phyloP scores from a whole-genome alignment of 805 yeast genomes.

The Jamesozyma gamospora region DNA sequence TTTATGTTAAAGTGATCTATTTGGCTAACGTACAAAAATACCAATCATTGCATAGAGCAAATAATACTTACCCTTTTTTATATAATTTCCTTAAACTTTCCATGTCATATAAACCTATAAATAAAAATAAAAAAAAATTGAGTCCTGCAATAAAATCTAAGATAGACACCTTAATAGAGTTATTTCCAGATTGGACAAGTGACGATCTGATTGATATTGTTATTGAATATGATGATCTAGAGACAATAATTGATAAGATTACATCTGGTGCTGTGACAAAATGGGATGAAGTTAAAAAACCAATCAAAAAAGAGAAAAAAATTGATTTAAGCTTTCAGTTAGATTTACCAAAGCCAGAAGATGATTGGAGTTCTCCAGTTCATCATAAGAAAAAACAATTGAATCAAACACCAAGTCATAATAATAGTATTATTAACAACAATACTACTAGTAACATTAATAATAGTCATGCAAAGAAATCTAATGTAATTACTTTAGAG shows the following conservation, averaged over 20 bases:
- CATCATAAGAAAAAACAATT: constrained; percentile 8
- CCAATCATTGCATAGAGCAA: too few relatives aligned
- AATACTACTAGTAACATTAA: constrained; percentile 5
- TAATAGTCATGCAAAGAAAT: constrained; percentile 3
- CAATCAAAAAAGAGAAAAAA: constrained; percentile 46
- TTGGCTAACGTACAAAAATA: too few relatives aligned
- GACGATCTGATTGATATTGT: constrained; percentile 73
- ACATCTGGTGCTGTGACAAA: constrained; percentile 80
- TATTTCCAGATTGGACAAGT: constrained; percentile 89
- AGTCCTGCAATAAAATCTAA: constrained; percentile 29
- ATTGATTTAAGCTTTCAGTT: constrained; percentile 5
- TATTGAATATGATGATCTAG: constrained; percentile 66
- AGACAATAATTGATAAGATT: constrained; percentile 73
- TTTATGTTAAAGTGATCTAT: not conserved
- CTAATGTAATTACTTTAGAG: constrained; percentile 7
- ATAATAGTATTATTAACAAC: not conserved
- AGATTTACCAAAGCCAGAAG: constrained; percentile 6
- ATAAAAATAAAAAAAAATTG: constrained; percentile 7
- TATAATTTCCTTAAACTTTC: too few relatives aligned
- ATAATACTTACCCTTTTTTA: too few relatives aligned
- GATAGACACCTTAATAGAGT: constrained; percentile 55
- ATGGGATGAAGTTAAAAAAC: constrained; percentile 85
- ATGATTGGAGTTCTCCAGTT: constrained; percentile 2
- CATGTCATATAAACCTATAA: too few relatives aligned
- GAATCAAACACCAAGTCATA: constrained; percentile 3